These are phyloP conservation scores for Serendipita indica DNA, from an alignment of 768 basidiomycete genomes.

Conservation along the genomic window DNA sequence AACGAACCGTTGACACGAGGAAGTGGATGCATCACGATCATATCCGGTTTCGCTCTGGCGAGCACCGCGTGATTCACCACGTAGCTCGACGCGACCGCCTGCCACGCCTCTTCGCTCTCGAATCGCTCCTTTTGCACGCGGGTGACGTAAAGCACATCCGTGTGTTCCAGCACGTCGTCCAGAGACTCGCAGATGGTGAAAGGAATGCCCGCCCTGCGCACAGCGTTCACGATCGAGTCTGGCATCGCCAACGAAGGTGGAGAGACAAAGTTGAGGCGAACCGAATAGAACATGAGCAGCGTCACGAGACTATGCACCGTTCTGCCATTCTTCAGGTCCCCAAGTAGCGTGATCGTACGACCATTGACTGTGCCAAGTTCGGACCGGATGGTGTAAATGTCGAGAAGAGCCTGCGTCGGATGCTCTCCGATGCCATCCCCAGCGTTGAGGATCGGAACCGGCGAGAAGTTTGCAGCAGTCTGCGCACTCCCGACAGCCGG, in stretches of 20 bases:
- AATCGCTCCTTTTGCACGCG: conserved; percentile 94
- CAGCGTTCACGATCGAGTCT: conserved; percentile 61
- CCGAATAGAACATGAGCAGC: conserved; percentile 78
- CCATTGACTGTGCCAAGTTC: conserved; percentile 98
- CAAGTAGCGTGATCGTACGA: conserved; percentile 78
- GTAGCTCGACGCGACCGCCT: conserved; percentile 81
- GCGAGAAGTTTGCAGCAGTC: conserved; percentile 87
- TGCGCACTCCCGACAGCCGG: conserved; percentile 91
- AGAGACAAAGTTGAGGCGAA: conserved; percentile 90
- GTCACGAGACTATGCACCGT: conserved; percentile 95
- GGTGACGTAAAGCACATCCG: conserved; percentile 95
- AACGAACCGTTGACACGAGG: conserved; percentile 72
- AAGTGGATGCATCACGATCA: conserved; percentile 99
- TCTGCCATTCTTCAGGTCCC: conserved; percentile 94
- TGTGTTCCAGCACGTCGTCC: conserved; percentile 80
- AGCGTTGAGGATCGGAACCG: conserved; percentile 91
- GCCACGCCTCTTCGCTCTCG: conserved; percentile 65
- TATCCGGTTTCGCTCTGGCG: conserved; percentile 83
- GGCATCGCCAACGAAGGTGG: conserved; percentile 84
- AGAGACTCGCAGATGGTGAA: conserved; percentile 75
- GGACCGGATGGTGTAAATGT: conserved; percentile 90
- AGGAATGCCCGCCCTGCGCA: conserved; percentile 65
- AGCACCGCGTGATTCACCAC: conserved; percentile 88
- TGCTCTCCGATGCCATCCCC: conserved; percentile 97
- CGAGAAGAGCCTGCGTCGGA: conserved; percentile 82